These are phyloP conservation scores for Colletotrichum shisoi DNA, from an alignment of 2,329 filamentous ascomycete species.

Conservation along the genomic window DNA sequence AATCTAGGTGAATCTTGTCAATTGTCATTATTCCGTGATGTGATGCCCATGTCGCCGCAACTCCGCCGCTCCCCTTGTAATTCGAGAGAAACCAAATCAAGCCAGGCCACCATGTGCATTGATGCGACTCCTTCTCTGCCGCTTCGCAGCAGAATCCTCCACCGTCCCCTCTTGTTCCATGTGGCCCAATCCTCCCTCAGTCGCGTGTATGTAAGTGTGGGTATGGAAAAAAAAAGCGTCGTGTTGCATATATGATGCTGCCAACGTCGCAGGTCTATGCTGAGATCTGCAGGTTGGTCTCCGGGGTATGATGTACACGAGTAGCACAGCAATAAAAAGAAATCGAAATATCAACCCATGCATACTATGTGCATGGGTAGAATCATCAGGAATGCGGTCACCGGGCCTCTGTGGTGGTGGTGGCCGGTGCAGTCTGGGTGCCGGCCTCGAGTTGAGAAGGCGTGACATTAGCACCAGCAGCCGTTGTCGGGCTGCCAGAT, in stretches of 20 bases:
- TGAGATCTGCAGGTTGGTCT: slow-evolving; percentile 36
- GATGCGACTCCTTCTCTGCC: slow-evolving; percentile 21
- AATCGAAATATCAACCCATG: slow-evolving; percentile 8
- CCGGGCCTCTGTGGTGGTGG: slow-evolving; percentile 22
- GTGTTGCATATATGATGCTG: slow-evolving; percentile 30
- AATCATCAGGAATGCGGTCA: slow-evolving; percentile 3
- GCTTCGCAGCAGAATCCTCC: neutral
- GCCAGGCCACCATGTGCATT: slow-evolving; percentile 20
- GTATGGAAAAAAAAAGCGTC: slow-evolving; percentile 39
- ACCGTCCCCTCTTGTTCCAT: slow-evolving; percentile 15
- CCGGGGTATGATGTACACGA: slow-evolving; percentile 37
- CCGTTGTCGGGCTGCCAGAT: slow-evolving; percentile 39
- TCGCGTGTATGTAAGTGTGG: slow-evolving; percentile 32
- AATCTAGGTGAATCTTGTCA: slow-evolving; percentile 8
- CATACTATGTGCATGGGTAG: neutral
- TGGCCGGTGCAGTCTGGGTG: slow-evolving; percentile 43
- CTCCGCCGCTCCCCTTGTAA: slow-evolving; percentile 40
- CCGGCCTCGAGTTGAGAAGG: slow-evolving; percentile 60
- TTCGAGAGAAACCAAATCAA: slow-evolving; percentile 39
- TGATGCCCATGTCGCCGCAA: slow-evolving; percentile 40
- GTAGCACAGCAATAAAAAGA: slow-evolving; percentile 35
- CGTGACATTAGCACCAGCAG: slow-evolving; percentile 49
- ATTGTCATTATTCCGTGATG: slow-evolving; percentile 39
- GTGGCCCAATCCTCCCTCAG: slow-evolving; percentile 11
- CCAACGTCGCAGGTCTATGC: slow-evolving; percentile 30